These are phyloP conservation scores for Tirmania nivea DNA, from an alignment of 495 filamentous ascomycete species.

Conservation along the genomic window DNA sequence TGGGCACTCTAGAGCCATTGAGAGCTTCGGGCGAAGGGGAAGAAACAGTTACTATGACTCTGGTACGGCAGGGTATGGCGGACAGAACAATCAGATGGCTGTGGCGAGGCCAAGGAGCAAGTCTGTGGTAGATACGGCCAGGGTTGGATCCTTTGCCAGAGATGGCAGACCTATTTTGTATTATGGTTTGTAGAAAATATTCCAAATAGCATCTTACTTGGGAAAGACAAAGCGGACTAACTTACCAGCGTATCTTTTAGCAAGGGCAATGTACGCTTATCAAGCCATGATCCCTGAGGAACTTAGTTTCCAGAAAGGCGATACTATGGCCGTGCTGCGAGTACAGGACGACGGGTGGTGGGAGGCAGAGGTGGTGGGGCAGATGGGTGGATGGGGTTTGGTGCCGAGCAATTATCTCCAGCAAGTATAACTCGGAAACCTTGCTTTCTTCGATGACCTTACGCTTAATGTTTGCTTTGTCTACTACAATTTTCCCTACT, in stretches of 20 bases:
- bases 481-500: too few relatives aligned
- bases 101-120: slow-evolving; percentile 44
- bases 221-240: too few relatives aligned
- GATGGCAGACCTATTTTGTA: slow-evolving; percentile 78
- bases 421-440: not conserved
- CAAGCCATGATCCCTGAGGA: slow-evolving; percentile 86
- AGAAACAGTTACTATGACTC: not conserved
- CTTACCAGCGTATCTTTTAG: slow-evolving; percentile 24
- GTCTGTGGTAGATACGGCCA: slow-evolving; percentile 47
- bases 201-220: slow-evolving; percentile 8
- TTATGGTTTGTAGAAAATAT: slow-evolving; percentile 23
- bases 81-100: not conserved
- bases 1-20: not conserved
- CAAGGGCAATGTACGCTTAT: slow-evolving; percentile 85
- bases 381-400: slow-evolving; percentile 50
- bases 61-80: not conserved
- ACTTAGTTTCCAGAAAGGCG: slow-evolving; percentile 79
- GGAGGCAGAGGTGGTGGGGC: slow-evolving; percentile 84
- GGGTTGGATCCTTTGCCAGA: slow-evolving; percentile 34
- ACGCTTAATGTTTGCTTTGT: too few relatives aligned
- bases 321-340: slow-evolving; percentile 67
- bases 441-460: too few relatives aligned
- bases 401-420: slow-evolving; percentile 97
- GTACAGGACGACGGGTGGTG: slow-evolving; percentile 99
- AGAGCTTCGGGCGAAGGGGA: not conserved